Conservation (phyloP, 2,329 filamentous ascomycete species). For the Colletotrichum lentis region DNA sequence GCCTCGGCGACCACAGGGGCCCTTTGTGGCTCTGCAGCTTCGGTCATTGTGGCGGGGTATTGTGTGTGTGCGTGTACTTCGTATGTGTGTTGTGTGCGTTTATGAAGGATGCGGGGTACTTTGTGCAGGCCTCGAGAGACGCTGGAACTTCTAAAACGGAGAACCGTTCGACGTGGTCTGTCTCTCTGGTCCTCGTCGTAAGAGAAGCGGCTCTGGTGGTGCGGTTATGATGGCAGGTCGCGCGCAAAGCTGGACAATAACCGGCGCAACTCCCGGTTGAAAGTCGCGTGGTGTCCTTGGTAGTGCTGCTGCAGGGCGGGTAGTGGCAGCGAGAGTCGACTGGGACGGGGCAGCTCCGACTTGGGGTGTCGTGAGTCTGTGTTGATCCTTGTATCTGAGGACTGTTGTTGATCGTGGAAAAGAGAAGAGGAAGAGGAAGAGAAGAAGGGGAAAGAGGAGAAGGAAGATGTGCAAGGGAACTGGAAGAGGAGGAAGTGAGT, state of each 20-base stretch:
- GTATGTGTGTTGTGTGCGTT: constrained; percentile 22
- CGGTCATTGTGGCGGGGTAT: constrained; percentile 53
- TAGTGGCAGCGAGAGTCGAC: constrained; percentile 24
- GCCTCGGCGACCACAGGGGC: constrained; percentile 75
- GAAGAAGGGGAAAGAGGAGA: constrained; percentile 4
- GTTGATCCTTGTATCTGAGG: constrained; percentile 2
- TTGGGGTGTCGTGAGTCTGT: constrained; percentile 3
- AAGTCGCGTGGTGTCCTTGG: constrained; percentile 30
- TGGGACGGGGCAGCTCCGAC: constrained; percentile 6
- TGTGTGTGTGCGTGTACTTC: constrained; percentile 7
- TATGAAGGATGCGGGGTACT: constrained; percentile 38
- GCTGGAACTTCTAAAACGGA: constrained; percentile 16
- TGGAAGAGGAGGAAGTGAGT: constrained; percentile 18
- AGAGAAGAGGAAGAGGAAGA: constrained; percentile 15
- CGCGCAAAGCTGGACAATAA: constrained; percentile 25
- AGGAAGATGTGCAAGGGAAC: neutral
- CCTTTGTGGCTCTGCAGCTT: constrained; percentile 52
- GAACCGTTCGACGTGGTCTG: constrained; percentile 31
- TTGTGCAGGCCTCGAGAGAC: constrained; percentile 30
- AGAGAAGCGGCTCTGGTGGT: constrained; percentile 26
- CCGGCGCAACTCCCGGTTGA: constrained; percentile 28
- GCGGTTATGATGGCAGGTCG: constrained; percentile 18
- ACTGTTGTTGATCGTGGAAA: neutral
- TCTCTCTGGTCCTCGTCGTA: constrained; percentile 24
- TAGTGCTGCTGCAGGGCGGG: constrained; percentile 28